Conservation (phyloP, 192 early-diverging fungal species). For the Gamsiella multidivaricata region DNA sequence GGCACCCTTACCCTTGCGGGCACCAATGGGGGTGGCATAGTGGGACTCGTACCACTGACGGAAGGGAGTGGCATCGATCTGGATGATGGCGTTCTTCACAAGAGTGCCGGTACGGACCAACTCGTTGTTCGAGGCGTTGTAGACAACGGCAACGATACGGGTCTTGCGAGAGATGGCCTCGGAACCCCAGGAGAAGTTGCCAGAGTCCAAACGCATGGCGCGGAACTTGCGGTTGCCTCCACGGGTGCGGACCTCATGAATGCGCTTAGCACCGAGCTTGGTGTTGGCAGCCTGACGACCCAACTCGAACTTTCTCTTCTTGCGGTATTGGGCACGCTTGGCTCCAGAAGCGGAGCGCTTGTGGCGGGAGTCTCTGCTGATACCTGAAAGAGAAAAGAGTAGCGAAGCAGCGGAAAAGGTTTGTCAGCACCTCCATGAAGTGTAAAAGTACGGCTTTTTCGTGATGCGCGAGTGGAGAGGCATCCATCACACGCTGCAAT, state of each 20-base stretch:
- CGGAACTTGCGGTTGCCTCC: constrained; percentile 99
- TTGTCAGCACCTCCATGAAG: not conserved
- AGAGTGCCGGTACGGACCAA: constrained; percentile 99
- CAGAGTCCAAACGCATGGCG: constrained; percentile 95
- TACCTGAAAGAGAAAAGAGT: constrained; percentile 74
- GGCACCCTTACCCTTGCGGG: constrained; percentile 75
- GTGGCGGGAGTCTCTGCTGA: constrained; percentile 99
- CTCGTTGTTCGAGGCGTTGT: constrained; percentile 99
- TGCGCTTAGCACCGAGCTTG: constrained; percentile 96
- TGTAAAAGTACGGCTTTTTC: too few relatives aligned
- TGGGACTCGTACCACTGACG: constrained; percentile 99
- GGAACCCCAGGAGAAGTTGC: constrained; percentile 98
- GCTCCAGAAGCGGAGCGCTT: constrained; percentile 98
- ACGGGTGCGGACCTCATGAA: constrained; percentile 95
- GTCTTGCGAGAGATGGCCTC: constrained; percentile 96
- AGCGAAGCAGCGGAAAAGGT: not conserved
- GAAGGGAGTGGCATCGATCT: constrained; percentile 99
- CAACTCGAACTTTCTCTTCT: constrained; percentile 99
- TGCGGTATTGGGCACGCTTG: constrained; percentile 99
- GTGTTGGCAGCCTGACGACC: constrained; percentile 99
- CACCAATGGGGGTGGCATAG: constrained; percentile 91
- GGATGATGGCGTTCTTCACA: constrained; percentile 97
- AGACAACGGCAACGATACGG: constrained; percentile 94
- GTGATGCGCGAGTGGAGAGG: too few relatives aligned
- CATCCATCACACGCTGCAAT: too few relatives aligned